Base-by-base conservation (phyloP, 2,329 filamentous ascomycete genomes). In the Tympanopsis confertula region DNA sequence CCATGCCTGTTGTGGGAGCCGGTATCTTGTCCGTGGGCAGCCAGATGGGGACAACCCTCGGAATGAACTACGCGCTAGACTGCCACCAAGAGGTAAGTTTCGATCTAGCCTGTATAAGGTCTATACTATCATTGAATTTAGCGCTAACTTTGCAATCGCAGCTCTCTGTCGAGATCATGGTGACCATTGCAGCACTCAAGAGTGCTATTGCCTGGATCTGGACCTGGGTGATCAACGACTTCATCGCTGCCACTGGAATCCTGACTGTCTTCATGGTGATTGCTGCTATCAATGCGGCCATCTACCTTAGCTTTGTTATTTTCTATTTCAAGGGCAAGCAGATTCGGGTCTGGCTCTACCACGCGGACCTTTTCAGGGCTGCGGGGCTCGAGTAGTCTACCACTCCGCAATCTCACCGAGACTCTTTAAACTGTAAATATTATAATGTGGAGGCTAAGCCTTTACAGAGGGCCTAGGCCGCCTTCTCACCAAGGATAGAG, bases 31-130 rank as follows among this genome's bases (percentile, higher is more conserved):
- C 45, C 4, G 46, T 46, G 4, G 50, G 51, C 7, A 45, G 42
- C 13, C 52, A 54, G 38, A 54, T 51, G 50, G 48, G 50, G 4
- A 47, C 50, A 2, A 52, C 49, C 4, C 39, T 47, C 15, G 46
- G 45, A 10, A 52, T 51, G 42, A 43, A 42, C 5, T 50, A 51
- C 22, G 38, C 44, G 2, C 35, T 52, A 17, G 47, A 51, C 39
- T 50, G 48, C 37, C 50, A 53, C 36, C 44, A 49, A n/a, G n/a
- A n/a, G n/a, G n/a, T n/a, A n/a, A n/a, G n/a, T n/a, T n/a, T n/a
- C n/a, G n/a, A n/a, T n/a, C n/a, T n/a, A n/a, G n/a, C n/a, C n/a
- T n/a, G n/a, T n/a, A n/a, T n/a, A n/a, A n/a, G n/a, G n/a, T n/a
- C n/a, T n/a, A n/a, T n/a, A n/a, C n/a, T n/a, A n/a, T n/a, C n/a